Evolutionary conservation across 495 filamentous ascomycete species (phyloP), one percentile per base, ranked within the genome.

Genomic region (Trypethelium eluteriae): DNA sequence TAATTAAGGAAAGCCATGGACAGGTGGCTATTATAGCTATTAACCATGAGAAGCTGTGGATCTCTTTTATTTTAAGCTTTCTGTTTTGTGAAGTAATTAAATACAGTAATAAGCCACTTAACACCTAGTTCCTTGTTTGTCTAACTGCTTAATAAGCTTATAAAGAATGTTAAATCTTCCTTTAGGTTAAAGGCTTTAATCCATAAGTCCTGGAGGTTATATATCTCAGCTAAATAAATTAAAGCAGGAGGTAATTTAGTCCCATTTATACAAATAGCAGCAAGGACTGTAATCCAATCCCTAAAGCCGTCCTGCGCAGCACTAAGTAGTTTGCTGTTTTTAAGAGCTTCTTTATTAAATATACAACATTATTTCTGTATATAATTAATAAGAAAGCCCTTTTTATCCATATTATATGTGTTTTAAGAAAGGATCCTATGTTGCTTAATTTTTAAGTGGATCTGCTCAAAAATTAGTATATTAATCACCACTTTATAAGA

Each of bases 241-340:
- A 64, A 47, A 41, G 12, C 36, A 64, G 62, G 38, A 11, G 36
- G 36, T 16, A 64, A 44, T 64, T 16, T 2, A 6, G 38, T 11
- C 6, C 38, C 35, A 64, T 64, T 3, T 2, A 44, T 44, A 18
- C 62, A 44, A 39, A 47, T 44, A 32, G 10, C 6, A 10, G 38
- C 38, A 47, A 64, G 25, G 14, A 64, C 41, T 18, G 62, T 39
- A 12, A 64, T 44, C 25, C 2, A 64, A 4, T 64, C 62, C 3
- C 2, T 38, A 64, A 1, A 46, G 35, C 38, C 62, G 1, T 64
- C 34, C 35, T 64, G 36, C 0, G 10, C 62, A 38, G 41, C 41
- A 32, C 41, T 3, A 10, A 39, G 16, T 39, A 64, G 10, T 41
- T 25, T 44, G 2, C 25, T 39, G 10, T 18, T 12, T 18, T 53